A percentile compares a stretch with the other conserved stretches of the same genome.
Evolutionary conservation across 352 stramenopile species (phyloP).

Genomic region (Halophytophthora batemanensis): DNA sequence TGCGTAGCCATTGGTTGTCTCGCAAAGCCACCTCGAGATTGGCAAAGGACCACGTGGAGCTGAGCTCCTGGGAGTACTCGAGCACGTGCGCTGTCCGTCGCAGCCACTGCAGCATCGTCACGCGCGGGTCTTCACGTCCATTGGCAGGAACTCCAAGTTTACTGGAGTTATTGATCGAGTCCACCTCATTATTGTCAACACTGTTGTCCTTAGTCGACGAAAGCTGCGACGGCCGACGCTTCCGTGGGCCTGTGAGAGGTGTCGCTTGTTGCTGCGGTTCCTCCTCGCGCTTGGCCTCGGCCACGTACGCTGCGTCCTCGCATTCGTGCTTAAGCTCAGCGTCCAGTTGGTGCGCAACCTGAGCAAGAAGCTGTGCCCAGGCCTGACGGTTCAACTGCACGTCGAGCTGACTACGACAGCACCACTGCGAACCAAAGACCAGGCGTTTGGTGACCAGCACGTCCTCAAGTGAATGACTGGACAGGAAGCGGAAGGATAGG

Average conservation of each 20-base stretch:
- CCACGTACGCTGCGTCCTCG: slow-evolving; percentile 38
- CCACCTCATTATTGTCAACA: slow-evolving; percentile 1
- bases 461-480: slow-evolving; percentile 57
- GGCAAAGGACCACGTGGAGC: slow-evolving; percentile 34
- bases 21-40: slow-evolving; percentile 30
- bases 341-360: slow-evolving; percentile 42
- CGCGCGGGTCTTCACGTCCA: slow-evolving; percentile 1
- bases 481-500: slow-evolving; percentile 40
- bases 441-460: slow-evolving; percentile 60
- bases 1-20: slow-evolving; percentile 43
- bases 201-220: background rate
- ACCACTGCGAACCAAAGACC: slow-evolving; percentile 44
- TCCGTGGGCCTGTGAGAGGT: slow-evolving; percentile 1
- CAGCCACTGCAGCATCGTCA: slow-evolving; percentile 21
- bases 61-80: slow-evolving; percentile 39
- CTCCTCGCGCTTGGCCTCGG: slow-evolving; percentile 12
- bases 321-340: slow-evolving; percentile 22
- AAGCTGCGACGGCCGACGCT: slow-evolving; percentile 1
- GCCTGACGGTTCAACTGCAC: slow-evolving; percentile 52
- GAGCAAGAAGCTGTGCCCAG: slow-evolving; percentile 46
- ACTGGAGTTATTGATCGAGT: background rate
- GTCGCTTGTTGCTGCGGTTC: slow-evolving; percentile 17
- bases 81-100: slow-evolving; percentile 22
- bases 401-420: slow-evolving; percentile 50
- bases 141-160: background rate